Percentiles rank a stretch among this genome's conserved stretches.
These are phyloP conservation scores for Nicotiana tabacum DNA, from an alignment of 257 asterid genomes.

Conservation along the genomic window DNA sequence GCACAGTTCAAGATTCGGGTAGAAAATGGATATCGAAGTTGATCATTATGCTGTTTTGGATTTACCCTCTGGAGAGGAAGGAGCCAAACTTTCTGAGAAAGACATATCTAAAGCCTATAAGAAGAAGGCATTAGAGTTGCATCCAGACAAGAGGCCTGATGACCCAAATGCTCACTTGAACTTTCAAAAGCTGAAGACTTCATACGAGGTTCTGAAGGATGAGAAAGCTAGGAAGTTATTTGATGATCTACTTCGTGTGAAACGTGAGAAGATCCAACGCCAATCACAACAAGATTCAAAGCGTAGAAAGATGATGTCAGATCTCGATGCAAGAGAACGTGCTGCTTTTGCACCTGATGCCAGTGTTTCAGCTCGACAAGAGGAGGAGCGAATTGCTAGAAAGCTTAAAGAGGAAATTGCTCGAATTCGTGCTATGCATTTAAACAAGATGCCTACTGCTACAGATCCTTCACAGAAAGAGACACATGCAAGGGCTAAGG, in stretches of 20 bases:
- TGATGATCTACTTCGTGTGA: constrained; percentile 54
- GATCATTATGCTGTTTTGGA: constrained; percentile 61
- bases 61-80: constrained; percentile 63
- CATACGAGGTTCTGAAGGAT: constrained; percentile 52
- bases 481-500: constrained; percentile 13
- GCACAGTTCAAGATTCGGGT: neutral
- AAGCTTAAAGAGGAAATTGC: constrained; percentile 58
- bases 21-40: constrained; percentile 42
- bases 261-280: constrained; percentile 52
- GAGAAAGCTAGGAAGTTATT: constrained; percentile 62
- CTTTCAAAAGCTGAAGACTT: constrained; percentile 49
- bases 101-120: constrained; percentile 64
- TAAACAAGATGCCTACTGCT: constrained; percentile 26
- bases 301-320: constrained; percentile 70
- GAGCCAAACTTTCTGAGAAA: constrained; percentile 47
- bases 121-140: constrained; percentile 52
- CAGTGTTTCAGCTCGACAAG: constrained; percentile 38
- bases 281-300: constrained; percentile 56
- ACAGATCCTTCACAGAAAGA: constrained; percentile 34
- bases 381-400: constrained; percentile 51
- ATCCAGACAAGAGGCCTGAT: constrained; percentile 65
- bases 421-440: constrained; percentile 52
- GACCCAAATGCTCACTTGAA: constrained; percentile 57
- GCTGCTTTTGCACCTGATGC: constrained; percentile 50
- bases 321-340: constrained; percentile 69